These are phyloP conservation scores for Linaria vulgaris DNA, from an alignment of 257 asterid species.

Conservation along the genomic window DNA sequence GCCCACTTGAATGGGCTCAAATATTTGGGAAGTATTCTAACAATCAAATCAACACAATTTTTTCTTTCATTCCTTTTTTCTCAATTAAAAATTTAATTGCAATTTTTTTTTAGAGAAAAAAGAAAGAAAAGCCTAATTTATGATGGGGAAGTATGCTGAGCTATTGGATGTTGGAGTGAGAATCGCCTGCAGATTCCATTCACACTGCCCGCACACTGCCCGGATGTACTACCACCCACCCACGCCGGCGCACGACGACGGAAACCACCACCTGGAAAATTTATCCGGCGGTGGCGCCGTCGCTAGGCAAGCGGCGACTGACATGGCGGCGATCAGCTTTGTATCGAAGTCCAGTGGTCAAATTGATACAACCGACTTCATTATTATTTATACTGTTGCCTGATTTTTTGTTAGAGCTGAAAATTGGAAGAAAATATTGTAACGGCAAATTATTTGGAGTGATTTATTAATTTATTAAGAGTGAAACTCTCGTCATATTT, in stretches of 20 bases:
- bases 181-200: conserved; percentile 49
- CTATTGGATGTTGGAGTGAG: conserved; percentile 48
- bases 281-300: not conserved
- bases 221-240: conserved; percentile 78
- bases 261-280: not conserved
- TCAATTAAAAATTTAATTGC: not conserved
- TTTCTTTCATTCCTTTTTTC: not conserved
- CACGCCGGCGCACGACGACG: conserved; percentile 8
- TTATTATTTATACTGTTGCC: conserved; percentile 55
- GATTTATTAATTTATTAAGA: too few species aligned
- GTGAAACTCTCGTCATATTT: too few species aligned
- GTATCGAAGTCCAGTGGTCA: conserved; percentile 23
- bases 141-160: conserved; percentile 51
- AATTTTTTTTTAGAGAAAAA: too few species aligned
- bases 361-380: conserved; percentile 52
- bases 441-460: too few species aligned
- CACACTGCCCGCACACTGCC: conserved; percentile 74
- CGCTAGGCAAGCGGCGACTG: too few species aligned
- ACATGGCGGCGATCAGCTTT: conserved; percentile 8
- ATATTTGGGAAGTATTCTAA: conserved; percentile 1
- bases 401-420: not conserved
- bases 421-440: too few species aligned
- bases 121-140: not conserved
- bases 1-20: not conserved
- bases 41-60: too few species aligned